Base-by-base conservation (phyloP, 805 yeast genomes). In the Wickerhamomyces xylosicus region DNA sequence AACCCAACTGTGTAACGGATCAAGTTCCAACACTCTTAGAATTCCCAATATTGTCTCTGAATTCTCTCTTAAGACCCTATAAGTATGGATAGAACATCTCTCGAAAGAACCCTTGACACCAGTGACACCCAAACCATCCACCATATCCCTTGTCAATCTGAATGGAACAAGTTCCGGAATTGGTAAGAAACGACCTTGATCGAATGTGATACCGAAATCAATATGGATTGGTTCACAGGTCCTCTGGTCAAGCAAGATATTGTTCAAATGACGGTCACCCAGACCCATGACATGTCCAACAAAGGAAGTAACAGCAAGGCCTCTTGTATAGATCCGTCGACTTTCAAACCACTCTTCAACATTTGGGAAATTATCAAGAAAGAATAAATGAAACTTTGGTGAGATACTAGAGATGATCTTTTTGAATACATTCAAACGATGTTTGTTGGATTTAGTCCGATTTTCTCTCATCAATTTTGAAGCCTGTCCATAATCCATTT, bases 141-240 rank as follows among this genome's bases (percentile, higher is more conserved):
- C 79, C 38, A 92, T 68, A 56, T 94, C 97, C 41, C 95, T 65
- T 0, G 97, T 85, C 28, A 94, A 63, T 45, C 99, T 62, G 55
- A 92, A 94, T 4, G 99, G 98, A 5, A 94, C 95, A 0, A 83
- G 70, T 52, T 92, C 99, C 0, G 99, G 98, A 8, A 90, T 73
- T 0, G 90, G 80, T 31, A 92, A 63, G 13, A 77, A 61, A 49
- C 73, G 78, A 1, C 97, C 98, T 52, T 87, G 96, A 56, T 92
- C 98, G 63, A 92, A 92, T 0, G 97, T 94, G 34, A 92, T 89
- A 0, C 98, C 99, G 15, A 92, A 63, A 58, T 92, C 99, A 48
- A 92, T 94, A 56, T 94, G 98, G 19, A 92, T 79, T 0, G 96
- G 95, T 49, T 89, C 96, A 0, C 97, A 97, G 0, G 85, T 71